phyloP scores from a whole-genome alignment of 371 early-diverging fungal species.

The Coemansia sp. region DNA sequence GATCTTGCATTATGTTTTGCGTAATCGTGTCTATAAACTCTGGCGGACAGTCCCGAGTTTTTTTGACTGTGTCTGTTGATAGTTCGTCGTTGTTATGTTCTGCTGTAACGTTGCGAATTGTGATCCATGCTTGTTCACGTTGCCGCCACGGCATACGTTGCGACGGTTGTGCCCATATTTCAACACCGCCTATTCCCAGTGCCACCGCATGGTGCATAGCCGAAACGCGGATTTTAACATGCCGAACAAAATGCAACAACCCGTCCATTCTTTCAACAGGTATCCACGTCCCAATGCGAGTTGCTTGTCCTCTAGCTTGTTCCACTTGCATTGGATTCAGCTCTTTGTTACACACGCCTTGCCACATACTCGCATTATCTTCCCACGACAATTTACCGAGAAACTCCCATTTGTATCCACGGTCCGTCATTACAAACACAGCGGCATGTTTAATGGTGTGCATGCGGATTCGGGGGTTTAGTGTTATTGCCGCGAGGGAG shows the following conservation, averaged over 20 bases:
- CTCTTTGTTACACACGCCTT: constrained; percentile 23
- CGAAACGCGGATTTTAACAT: constrained; percentile 13
- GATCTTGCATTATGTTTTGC: constrained; percentile 28
- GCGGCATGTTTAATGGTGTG: not conserved
- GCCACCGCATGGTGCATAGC: constrained; percentile 24
- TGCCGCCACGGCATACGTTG: constrained; percentile 16
- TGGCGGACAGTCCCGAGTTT: constrained; percentile 7
- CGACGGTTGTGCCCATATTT: constrained; percentile 43
- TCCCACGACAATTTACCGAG: constrained; percentile 11
- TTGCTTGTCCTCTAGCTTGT: not conserved
- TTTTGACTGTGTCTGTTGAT: not conserved
- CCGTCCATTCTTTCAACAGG: constrained; percentile 1
- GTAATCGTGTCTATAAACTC: constrained; percentile 38
- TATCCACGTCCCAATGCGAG: not conserved
- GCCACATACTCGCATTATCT: not conserved
- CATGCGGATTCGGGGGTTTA: constrained; percentile 25
- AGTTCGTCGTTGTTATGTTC: not conserved
- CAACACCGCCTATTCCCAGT: constrained; percentile 17
- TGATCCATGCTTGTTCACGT: not conserved
- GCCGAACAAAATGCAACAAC: constrained; percentile 12
- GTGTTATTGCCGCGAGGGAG: constrained; percentile 22
- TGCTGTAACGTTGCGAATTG: not conserved
- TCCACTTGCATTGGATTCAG: constrained; percentile 6
- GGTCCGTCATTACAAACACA: constrained; percentile 5
- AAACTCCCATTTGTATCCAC: constrained; percentile 9